Evolutionary conservation across 2,329 filamentous ascomycete species (phyloP), one percentile per base, ranked within the genome.

Genomic region (Diaporthe citriasiana): DNA sequence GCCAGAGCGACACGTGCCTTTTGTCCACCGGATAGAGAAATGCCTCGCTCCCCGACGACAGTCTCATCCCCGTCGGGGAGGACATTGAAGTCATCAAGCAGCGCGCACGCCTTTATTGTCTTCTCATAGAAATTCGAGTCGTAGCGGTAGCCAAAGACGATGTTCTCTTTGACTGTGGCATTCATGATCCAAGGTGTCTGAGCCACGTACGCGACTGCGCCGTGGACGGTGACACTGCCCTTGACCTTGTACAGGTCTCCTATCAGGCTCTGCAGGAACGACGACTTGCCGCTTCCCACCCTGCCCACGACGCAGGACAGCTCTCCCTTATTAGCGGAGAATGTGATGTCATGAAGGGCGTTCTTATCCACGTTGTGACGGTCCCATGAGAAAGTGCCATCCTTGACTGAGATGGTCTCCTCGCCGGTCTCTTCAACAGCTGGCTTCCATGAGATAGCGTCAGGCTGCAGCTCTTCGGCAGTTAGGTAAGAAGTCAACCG

Each of bases 161-260:
- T 98, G 81, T 99, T 99, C 81, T 99, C 97, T 79, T 95, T 94
- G 73, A 99, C 95, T 40, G 94, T 97, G 12, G 97, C 97, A 81
- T 99, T 99, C 92, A 98, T 96, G 70, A 99, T 94, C 97, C 97
- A 99, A 27, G 95, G 88, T 79, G 94, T 92, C 82, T 99, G 97
- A 22, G 95, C 94, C 74, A 97, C 97, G 82, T 98, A 99, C 1
- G 97, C 97, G 53, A 95, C 90, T 38, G 89, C 91, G 60, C 97
- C 97, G 78, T 94, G 92, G 13, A 99, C 88, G 72, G 93, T 88
- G 5, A 98, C 96, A 76, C 94, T 89, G 63, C 97, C 97, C 75
- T 94, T 91, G 66, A 93, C 88, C 82, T 98, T 98, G 92, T 93
- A 98, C 5, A 99, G 83, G 82, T 98, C 95, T 75, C 97, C 97